A percentile compares a stretch with the other conserved stretches of the same genome.
phyloP scores from a whole-genome alignment of 2,329 filamentous ascomycete species.

The Monilinia fructicola region DNA sequence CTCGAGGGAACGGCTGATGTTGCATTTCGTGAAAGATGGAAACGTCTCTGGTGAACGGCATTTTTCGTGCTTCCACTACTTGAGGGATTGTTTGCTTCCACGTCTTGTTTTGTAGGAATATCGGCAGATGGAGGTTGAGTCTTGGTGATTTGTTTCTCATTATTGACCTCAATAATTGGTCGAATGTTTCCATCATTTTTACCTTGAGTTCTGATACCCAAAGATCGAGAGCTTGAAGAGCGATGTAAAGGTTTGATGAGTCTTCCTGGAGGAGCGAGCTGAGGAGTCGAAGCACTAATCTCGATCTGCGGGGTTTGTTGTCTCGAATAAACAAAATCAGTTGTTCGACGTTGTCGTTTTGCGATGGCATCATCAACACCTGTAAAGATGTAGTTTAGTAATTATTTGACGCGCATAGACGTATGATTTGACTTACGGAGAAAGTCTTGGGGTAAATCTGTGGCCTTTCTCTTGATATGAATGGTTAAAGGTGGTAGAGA shows the following conservation, averaged over 20 bases:
- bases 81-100: constrained; percentile 2
- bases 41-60: constrained; percentile 47
- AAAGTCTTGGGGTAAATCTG: constrained; percentile 40
- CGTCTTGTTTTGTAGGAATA: neutral
- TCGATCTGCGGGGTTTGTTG: constrained; percentile 28
- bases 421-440: constrained; percentile 35
- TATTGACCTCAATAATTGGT: constrained; percentile 5
- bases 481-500: constrained; percentile 38
- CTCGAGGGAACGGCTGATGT: constrained; percentile 9
- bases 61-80: constrained; percentile 11
- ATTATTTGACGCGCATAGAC: too few relatives aligned
- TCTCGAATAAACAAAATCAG: constrained; percentile 37
- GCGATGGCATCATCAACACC: constrained; percentile 37
- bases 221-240: constrained; percentile 24
- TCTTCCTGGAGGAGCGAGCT: constrained; percentile 25
- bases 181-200: constrained; percentile 3
- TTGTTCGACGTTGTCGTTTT: constrained; percentile 33
- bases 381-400: constrained; percentile 17
- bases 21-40: constrained; percentile 55
- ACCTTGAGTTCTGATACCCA: constrained; percentile 6
- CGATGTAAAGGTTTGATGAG: constrained; percentile 31
- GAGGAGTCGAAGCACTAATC: constrained; percentile 13
- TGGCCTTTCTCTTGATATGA: constrained; percentile 41
- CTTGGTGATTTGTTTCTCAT: neutral
- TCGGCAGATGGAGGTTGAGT: neutral